phyloP scores from a whole-genome alignment of 1,139 yeast genomes.

The Zygoascus hellenicus region DNA sequence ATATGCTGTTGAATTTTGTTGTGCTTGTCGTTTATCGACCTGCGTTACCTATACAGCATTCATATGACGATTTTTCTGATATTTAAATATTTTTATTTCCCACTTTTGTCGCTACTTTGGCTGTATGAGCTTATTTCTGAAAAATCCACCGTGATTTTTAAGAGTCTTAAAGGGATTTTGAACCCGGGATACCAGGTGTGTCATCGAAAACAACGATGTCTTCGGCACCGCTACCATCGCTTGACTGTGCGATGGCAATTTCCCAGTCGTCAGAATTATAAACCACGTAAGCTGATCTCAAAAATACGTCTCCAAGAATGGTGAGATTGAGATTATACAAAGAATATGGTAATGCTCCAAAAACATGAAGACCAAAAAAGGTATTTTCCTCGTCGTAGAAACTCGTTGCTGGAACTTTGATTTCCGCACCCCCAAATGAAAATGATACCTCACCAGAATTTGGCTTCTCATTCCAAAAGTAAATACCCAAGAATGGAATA shows the following conservation, averaged over 20 bases:
- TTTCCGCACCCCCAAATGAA: constrained; percentile 39
- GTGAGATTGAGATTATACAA: background rate
- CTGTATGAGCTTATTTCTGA: too few species aligned
- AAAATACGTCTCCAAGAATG: constrained; percentile 68
- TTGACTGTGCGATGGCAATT: constrained; percentile 21
- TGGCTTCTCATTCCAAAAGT: constrained; percentile 13
- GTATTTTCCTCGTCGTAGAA: background rate
- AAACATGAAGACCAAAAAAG: background rate
- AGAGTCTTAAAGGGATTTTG: background rate
- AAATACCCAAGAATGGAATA: constrained; percentile 8
- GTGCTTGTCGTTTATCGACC: too few species aligned
- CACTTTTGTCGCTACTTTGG: too few species aligned
- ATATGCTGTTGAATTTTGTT: too few species aligned
- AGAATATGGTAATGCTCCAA: background rate
- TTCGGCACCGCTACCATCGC: constrained; percentile 19
- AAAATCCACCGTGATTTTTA: too few species aligned
- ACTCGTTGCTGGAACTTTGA: constrained; percentile 37
- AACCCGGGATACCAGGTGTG: constrained; percentile 13
- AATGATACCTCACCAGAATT: constrained; percentile 26
- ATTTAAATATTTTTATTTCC: too few species aligned
- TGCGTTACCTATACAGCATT: too few species aligned
- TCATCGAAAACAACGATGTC: constrained; percentile 20
- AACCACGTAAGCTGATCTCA: constrained; percentile 70
- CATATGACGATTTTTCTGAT: too few species aligned
- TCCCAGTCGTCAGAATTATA: constrained; percentile 46